Evolutionary conservation across 768 basidiomycete genomes (phyloP).

Genomic region (Mycena leptocephala): DNA sequence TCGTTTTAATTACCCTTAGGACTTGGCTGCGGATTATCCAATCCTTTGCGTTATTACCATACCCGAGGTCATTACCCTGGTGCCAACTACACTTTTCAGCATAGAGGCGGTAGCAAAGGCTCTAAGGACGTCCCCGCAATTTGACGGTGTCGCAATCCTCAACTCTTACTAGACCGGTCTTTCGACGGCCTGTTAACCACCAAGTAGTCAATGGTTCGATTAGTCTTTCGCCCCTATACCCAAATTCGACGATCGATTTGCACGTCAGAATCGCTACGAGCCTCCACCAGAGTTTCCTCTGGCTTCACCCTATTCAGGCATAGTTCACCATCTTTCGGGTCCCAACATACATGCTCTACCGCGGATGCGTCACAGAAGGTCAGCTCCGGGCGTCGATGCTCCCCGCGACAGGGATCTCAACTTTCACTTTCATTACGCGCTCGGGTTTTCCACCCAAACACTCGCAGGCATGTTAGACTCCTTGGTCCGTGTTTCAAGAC

Average conservation of each 20-base stretch:
- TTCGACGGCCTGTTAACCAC: too few relatives aligned
- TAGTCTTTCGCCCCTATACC: slow-evolving; percentile 98
- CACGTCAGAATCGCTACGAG: slow-evolving; percentile 94
- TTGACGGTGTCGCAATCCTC: too few relatives aligned
- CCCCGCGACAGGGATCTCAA: slow-evolving; percentile 74
- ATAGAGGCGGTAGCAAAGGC: too few relatives aligned
- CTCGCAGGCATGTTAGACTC: slow-evolving; percentile 90
- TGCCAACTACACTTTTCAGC: too few relatives aligned
- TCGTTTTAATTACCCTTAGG: too few relatives aligned
- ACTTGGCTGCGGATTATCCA: too few relatives aligned
- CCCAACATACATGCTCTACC: slow-evolving; percentile 90
- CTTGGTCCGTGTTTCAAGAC: slow-evolving; percentile 92
- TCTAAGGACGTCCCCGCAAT: too few relatives aligned
- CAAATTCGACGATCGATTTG: slow-evolving; percentile 97
- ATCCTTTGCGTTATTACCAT: too few relatives aligned
- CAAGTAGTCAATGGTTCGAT: slow-evolving; percentile 97
- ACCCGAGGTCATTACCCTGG: too few relatives aligned
- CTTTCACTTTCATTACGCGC: too few relatives aligned
- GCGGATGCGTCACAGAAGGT: slow-evolving; percentile 82
- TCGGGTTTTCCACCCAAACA: slow-evolving; percentile 85
- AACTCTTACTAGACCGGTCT: too few relatives aligned
- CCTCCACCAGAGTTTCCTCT: slow-evolving; percentile 64
- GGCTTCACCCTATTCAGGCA: slow-evolving; percentile 92
- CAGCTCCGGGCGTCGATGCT: slow-evolving; percentile 84
- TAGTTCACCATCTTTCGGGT: slow-evolving; percentile 95